Base-by-base conservation (phyloP, 768 basidiomycete genomes). In the Amanita molliuscula region DNA sequence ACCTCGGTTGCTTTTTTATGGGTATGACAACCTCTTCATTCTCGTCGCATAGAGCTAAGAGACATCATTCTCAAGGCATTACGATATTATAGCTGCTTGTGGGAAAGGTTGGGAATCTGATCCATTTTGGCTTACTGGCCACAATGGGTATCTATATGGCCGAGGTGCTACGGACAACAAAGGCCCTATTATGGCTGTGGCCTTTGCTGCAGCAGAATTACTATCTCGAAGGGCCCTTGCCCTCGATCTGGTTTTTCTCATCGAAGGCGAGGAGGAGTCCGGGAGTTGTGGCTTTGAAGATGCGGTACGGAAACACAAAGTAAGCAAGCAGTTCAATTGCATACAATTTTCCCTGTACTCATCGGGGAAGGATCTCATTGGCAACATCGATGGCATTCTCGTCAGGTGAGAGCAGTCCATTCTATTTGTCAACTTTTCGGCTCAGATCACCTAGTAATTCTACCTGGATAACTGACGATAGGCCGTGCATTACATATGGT, bases 191-290 rank as follows among this genome's bases (percentile, higher is more conserved):
- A 75, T 98, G 53, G 92, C 94, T 1, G 76, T 83, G 13, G 96
- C 95, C 0, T 89, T 82, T 56, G 96, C 96, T 0, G 91, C 84
- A 9, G 88, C 92, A 0, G 80, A 88, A 18, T 62, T 98, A 38
- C 75, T 93, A 3, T 71, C 80, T 23, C 70, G 72, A 10, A 74
- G 91, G 1, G 76, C 82, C 9, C 76, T 99, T 2, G 88, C 78
- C 20, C 75, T 93, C 0, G 96, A 99, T 60, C 62, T 99, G 1
- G 82, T 97, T 4, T 81, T 98, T 62, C 65, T 97, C 46, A 81
- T 98, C 13, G 96, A 99, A 66, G 96, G 96, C 0, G 95, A 98
- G 62, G 96, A 96, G 62, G 96, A 99, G 63, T 81, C 80, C n/a
- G 95, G 95, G 1, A 95, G 92, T 61, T 64, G 73, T 4, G 92